Base-by-base conservation (phyloP, 2,329 filamentous ascomycete genomes). In the Colletotrichum agaves region DNA sequence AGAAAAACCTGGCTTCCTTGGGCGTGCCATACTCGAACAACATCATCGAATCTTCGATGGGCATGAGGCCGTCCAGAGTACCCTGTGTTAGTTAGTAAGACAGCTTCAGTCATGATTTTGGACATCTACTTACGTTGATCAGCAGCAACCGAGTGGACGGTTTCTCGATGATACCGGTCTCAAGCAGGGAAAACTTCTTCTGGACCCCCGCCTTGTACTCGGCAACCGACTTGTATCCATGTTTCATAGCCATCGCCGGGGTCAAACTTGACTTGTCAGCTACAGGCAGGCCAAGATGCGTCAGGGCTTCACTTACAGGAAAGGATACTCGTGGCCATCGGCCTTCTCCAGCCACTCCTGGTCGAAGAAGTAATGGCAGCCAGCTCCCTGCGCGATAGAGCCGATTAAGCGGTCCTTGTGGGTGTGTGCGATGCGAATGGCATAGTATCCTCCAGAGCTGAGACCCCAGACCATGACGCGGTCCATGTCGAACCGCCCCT, bases 241-340 rank as follows among this genome's bases (percentile, higher is more conserved):
- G 88, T 78, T 91, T 91, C 75, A 83, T 79, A 0, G 86, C 84
- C 75, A 91, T 82, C 8, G 85, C 84, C 1, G 85, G 83, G 19
- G 82, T 82, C 62, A 89, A 76, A 27, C 83, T 85, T 43, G 64
- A 19, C 15, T 21, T n/a, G 55, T 63, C 33, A 58, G 59, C 44
- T 27, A 15, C 27, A 21, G 21, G n/a, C 11, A 15, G 2, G 11
- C 33, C 12, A 5, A 65, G 41, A 39, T 58, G n/a, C 23, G 21
- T 21, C 27, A 46, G n/a, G 3, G 13, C 2, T 44, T 17, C 3
- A 78, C 80, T 77, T 69, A 84, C 80, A 77, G 71, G 71, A 90
- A 90, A 2, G 88, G 88, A 74, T 90, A 92, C 78, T 92, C 90
- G 71, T 91, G 88, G 19, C 87, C 85, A 70, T 91, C 88, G 0